Evolutionary conservation across 345 rosid genomes (phyloP).

Genomic region (Conringia planisiliqua): DNA sequence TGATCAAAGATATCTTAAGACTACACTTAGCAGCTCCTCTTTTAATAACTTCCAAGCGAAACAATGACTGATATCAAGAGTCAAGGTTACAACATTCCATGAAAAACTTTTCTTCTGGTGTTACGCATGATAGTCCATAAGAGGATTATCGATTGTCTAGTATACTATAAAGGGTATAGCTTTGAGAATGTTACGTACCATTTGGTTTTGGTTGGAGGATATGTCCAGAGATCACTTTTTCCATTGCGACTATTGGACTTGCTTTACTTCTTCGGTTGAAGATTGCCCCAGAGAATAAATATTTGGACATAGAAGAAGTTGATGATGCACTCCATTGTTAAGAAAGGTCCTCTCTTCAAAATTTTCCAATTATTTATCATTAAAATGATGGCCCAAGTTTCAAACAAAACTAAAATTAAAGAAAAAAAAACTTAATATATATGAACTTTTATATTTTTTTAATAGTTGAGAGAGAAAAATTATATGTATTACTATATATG

Average conservation of each 20-base stretch:
- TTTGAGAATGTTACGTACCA: conserved; percentile 36
- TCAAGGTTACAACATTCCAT: conserved; percentile 15
- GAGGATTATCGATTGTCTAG: conserved; percentile 30
- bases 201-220: not conserved
- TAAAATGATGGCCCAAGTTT: too few species aligned
- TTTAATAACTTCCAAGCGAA: conserved; percentile 20
- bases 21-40: conserved; percentile 29
- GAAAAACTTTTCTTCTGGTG: conserved; percentile 33
- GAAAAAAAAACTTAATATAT: too few species aligned
- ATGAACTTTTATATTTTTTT: too few species aligned
- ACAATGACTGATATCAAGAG: not conserved
- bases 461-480: too few species aligned
- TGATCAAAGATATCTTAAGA: conserved; percentile 30
- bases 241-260: not conserved
- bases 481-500: too few species aligned
- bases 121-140: conserved; percentile 36
- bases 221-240: not conserved
- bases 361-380: too few species aligned
- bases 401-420: too few species aligned
- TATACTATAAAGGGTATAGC: not conserved
- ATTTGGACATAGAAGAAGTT: not conserved
- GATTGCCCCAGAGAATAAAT: not conserved
- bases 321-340: not conserved
- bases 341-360: too few species aligned
- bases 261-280: conserved; percentile 23